Conservation (phyloP, 2,329 filamentous ascomycete genomes). For the Elsinoe australis region DNA sequence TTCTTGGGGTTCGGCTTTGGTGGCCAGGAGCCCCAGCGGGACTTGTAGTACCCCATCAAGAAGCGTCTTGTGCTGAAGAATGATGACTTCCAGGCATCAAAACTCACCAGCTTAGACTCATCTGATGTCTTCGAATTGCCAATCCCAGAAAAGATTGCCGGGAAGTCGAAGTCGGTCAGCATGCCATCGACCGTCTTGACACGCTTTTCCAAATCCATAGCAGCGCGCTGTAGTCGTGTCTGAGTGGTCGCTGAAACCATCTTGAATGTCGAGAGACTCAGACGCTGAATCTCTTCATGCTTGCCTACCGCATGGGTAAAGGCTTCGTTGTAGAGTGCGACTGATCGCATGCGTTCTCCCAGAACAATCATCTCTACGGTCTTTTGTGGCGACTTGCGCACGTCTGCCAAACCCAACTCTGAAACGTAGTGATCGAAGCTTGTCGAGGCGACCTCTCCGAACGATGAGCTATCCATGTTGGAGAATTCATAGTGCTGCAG, state of each 20-base stretch:
- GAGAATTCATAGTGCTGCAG: conserved; percentile 52
- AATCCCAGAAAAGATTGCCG: conserved; percentile 77
- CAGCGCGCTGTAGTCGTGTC: conserved; percentile 72
- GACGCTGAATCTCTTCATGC: conserved; percentile 61
- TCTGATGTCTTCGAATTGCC: conserved; percentile 72
- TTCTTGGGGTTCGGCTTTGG: conserved; percentile 88
- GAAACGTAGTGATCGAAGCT: conserved; percentile 71
- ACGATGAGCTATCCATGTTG: conserved; percentile 56
- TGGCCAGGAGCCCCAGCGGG: conserved; percentile 69
- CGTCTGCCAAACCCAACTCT: conserved; percentile 68
- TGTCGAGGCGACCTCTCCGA: conserved; percentile 52
- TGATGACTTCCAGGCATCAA: conserved; percentile 71
- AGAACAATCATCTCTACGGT: conserved; percentile 84
- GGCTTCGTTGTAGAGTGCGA: conserved; percentile 78
- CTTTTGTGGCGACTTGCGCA: conserved; percentile 75
- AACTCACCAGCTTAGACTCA: conserved; percentile 71
- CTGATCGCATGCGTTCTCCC: conserved; percentile 76
- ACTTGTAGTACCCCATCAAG: conserved; percentile 61
- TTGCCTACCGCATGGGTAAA: conserved; percentile 89
- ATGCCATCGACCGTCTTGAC: conserved; percentile 62
- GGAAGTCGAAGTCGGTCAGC: conserved; percentile 85
- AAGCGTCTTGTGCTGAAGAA: conserved; percentile 71
- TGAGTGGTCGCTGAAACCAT: conserved; percentile 64
- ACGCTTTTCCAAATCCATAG: conserved; percentile 68
- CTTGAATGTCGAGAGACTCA: conserved; percentile 61